These are phyloP conservation scores for Fusarium sterilihyphosum DNA, from an alignment of 2,329 filamentous ascomycete genomes.

Conservation along the genomic window DNA sequence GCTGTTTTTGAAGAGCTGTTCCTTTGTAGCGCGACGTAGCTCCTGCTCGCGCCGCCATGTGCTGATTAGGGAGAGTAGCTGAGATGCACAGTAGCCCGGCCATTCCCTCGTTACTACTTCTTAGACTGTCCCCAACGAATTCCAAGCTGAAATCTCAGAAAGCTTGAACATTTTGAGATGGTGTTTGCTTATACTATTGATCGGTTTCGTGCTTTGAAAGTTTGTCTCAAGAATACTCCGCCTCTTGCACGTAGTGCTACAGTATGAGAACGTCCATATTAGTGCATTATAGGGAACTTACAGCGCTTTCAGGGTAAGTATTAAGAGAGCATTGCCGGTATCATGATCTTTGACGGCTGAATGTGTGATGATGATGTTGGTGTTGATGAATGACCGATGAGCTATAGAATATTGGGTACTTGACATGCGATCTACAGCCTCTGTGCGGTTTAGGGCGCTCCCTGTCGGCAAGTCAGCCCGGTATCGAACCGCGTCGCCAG, in stretches of 20 bases:
- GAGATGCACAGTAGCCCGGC: background rate
- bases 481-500: background rate
- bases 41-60: accelerated
- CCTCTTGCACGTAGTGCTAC: background rate
- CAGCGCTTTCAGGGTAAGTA: too few relatives aligned
- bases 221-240: too few relatives aligned
- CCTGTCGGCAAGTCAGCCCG: background rate
- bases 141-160: accelerated
- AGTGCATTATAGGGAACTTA: too few relatives aligned
- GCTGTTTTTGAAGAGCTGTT: accelerated
- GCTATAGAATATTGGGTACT: accelerated
- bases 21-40: background rate
- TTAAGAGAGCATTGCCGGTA: accelerated
- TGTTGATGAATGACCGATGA: background rate
- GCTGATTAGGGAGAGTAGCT: background rate
- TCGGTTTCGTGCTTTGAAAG: background rate
- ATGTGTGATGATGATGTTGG: background rate
- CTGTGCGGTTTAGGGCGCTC: background rate
- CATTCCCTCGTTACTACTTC: background rate
- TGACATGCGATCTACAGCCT: background rate
- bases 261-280: too few relatives aligned
- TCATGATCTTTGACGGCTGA: background rate
- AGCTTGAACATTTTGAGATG: background rate
- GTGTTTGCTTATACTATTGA: too few relatives aligned
- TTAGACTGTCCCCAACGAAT: background rate